A percentile compares a stretch with the other conserved stretches of the same genome.
These are phyloP conservation scores for Entoloma clypeatum DNA, from an alignment of 1,284 basidiomycete species.

Conservation along the genomic window DNA sequence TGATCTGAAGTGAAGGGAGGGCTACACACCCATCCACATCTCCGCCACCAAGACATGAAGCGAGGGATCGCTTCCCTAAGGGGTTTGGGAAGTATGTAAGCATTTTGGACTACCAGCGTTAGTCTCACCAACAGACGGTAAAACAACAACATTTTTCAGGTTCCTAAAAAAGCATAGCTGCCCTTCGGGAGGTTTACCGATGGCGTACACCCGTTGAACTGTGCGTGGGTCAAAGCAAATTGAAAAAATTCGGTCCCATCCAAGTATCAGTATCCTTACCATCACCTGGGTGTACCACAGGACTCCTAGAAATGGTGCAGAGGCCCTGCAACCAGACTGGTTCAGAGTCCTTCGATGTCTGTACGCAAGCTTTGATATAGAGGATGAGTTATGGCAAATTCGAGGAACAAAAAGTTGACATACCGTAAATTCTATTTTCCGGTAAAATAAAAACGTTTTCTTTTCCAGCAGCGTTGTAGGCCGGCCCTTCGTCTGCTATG, in stretches of 20 bases:
- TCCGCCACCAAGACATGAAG: slow-evolving; percentile 68
- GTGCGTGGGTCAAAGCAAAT: slow-evolving; percentile 12
- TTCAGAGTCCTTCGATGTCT: slow-evolving; percentile 39
- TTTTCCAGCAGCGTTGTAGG: slow-evolving; percentile 46
- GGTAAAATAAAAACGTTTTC: slow-evolving; percentile 51
- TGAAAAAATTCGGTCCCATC: slow-evolving; percentile 2
- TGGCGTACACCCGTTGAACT: slow-evolving; percentile 70
- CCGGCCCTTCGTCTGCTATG: slow-evolving; percentile 72
- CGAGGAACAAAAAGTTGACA: slow-evolving; percentile 4
- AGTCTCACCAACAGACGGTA: slow-evolving; percentile 58
- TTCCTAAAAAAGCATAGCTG: slow-evolving; percentile 56
- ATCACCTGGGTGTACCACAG: slow-evolving; percentile 70
- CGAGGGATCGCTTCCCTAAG: slow-evolving; percentile 57
- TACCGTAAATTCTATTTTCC: slow-evolving; percentile 62
- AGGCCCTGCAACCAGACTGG: slow-evolving; percentile 52
- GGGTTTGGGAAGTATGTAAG: not conserved
- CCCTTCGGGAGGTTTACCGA: slow-evolving; percentile 62
- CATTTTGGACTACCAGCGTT: not conserved
- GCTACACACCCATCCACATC: slow-evolving; percentile 64
- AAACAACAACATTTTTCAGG: slow-evolving; percentile 69
- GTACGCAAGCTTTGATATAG: slow-evolving; percentile 47
- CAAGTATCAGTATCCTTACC: slow-evolving; percentile 33
- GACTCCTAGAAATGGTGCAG: slow-evolving; percentile 63
- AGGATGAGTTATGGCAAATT: slow-evolving; percentile 14
- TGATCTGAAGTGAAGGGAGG: slow-evolving; percentile 23